phyloP scores from a whole-genome alignment of 768 basidiomycete species.

The Tylopilus subfusipes region DNA sequence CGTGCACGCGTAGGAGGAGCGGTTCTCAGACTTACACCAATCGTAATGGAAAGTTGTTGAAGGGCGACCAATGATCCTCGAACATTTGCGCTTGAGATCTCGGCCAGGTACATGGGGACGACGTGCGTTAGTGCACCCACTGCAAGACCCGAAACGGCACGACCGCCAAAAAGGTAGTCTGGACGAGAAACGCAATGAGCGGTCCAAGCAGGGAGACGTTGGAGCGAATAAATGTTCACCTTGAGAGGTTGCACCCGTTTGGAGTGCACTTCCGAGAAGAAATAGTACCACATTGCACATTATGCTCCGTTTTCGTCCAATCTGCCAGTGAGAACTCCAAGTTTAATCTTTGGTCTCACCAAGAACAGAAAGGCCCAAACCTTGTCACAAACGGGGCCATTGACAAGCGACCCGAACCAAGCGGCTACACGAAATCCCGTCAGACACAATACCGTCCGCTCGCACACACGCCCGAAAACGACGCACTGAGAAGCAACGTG shows the following conservation, averaged over 20 bases:
- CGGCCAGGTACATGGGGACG: slow-evolving; percentile 36
- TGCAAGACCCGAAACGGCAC: slow-evolving; percentile 22
- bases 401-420: slow-evolving; percentile 29
- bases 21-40: slow-evolving; percentile 28
- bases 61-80: slow-evolving; percentile 37
- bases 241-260: slow-evolving; percentile 29
- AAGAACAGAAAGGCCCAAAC: slow-evolving; percentile 4
- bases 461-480: neutral
- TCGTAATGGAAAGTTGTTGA: slow-evolving; percentile 32
- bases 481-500: slow-evolving; percentile 26
- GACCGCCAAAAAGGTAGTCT: slow-evolving; percentile 30
- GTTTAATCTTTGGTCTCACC: neutral
- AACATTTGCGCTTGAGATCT: slow-evolving; percentile 38
- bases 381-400: slow-evolving; percentile 33
- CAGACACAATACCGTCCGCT: neutral
- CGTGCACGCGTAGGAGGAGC: neutral
- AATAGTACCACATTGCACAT: slow-evolving; percentile 30
- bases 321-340: slow-evolving; percentile 6
- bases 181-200: neutral
- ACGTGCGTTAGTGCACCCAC: slow-evolving; percentile 23
- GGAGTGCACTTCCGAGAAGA: slow-evolving; percentile 29
- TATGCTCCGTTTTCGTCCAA: slow-evolving; percentile 28
- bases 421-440: slow-evolving; percentile 22
- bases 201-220: neutral
- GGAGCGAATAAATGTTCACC: slow-evolving; percentile 1